A percentile compares a stretch with the other conserved stretches of the same genome.
Evolutionary conservation across 306 rosid genomes (phyloP).

Genomic region (Adenanthera pavonina): DNA sequence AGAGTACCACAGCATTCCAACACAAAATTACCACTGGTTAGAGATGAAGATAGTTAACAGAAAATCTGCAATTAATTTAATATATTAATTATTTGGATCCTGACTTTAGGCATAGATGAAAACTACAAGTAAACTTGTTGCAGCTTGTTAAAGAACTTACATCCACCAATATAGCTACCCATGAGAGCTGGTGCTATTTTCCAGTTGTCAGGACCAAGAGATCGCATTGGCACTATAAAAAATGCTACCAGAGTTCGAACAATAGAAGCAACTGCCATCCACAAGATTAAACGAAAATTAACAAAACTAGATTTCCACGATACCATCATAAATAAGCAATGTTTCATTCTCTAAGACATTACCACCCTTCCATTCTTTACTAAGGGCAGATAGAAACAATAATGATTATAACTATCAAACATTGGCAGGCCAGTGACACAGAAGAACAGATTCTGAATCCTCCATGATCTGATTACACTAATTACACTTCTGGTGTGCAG

Average conservation of each 20-base stretch:
- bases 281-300: conserved; percentile 25
- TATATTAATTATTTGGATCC: background rate
- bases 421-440: background rate
- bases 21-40: background rate
- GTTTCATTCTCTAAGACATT: background rate
- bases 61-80: background rate
- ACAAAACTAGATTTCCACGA: background rate
- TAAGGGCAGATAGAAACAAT: background rate
- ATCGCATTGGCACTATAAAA: conserved; percentile 49
- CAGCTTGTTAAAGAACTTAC: conserved; percentile 41
- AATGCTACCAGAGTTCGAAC: conserved; percentile 52
- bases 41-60: conserved; percentile 1
- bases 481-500: background rate
- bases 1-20: background rate
- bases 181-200: conserved; percentile 51
- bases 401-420: background rate
- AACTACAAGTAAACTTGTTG: conserved; percentile 18
- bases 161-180: conserved; percentile 56
- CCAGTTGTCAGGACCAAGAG: conserved; percentile 55
- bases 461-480: background rate
- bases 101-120: background rate
- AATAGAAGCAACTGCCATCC: conserved; percentile 40
- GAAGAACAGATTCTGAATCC: background rate
- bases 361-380: background rate
- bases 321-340: background rate